phyloP scores from a whole-genome alignment of 169 alveolate species.

The Amoebophrya sp. region DNA sequence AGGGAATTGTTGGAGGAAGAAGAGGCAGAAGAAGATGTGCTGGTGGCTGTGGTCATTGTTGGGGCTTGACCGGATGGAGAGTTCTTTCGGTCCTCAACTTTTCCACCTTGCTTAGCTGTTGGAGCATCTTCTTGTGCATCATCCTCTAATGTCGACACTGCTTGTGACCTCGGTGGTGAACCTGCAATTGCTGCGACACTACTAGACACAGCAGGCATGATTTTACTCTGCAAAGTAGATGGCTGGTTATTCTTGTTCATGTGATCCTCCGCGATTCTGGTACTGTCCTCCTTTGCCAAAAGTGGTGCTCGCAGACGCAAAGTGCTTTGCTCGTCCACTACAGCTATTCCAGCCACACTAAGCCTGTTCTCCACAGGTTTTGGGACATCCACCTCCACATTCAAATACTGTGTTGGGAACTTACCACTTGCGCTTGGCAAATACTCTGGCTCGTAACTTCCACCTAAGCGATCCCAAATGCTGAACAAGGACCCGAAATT shows the following conservation, averaged over 20 bases:
- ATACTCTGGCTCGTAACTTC: background rate
- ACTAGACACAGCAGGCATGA: too few relatives aligned
- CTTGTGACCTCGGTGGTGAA: background rate
- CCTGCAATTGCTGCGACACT: background rate
- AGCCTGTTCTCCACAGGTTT: background rate
- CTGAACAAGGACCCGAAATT: background rate
- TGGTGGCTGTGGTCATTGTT: background rate
- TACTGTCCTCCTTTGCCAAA: background rate
- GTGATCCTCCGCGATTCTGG: background rate
- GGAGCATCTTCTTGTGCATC: background rate
- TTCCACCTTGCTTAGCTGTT: too few relatives aligned
- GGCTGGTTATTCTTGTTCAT: background rate
- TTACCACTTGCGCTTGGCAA: background rate
- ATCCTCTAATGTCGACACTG: background rate
- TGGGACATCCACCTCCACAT: background rate
- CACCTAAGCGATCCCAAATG: background rate
- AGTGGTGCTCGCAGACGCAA: too few relatives aligned
- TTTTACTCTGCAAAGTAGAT: too few relatives aligned
- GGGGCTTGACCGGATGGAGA: background rate
- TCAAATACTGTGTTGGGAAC: background rate
- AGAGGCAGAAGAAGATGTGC: too few relatives aligned
- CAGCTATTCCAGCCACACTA: background rate
- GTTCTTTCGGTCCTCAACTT: background rate
- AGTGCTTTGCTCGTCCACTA: background rate
- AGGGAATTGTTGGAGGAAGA: too few relatives aligned